Conservation (phyloP, 1,284 basidiomycete genomes). For the Malassezia pachydermatis region DNA sequence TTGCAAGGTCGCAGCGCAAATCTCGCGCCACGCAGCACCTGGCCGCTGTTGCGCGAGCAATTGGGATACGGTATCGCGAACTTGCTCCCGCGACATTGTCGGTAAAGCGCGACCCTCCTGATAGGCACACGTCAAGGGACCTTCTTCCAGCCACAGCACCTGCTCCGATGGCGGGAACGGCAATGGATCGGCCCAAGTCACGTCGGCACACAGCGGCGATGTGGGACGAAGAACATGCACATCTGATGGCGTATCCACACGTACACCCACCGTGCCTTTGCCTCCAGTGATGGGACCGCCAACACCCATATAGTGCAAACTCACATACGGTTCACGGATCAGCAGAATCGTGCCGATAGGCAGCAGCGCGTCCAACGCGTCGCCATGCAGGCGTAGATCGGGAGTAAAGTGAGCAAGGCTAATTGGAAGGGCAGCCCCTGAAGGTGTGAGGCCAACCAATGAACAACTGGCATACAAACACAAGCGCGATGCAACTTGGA, state of each 20-base stretch:
- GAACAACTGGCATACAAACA: conserved; percentile 34
- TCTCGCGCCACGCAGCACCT: conserved; percentile 18
- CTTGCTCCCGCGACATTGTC: neutral
- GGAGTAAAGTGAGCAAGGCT: conserved; percentile 40
- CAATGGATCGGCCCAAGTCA: conserved; percentile 19
- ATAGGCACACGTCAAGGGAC: conserved; percentile 19
- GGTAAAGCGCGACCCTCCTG: neutral
- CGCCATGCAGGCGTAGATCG: conserved; percentile 23
- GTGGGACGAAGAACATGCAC: conserved; percentile 26
- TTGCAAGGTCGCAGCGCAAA: conserved; percentile 6
- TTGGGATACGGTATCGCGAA: neutral
- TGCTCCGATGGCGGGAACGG: conserved; percentile 1
- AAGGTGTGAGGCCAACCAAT: conserved; percentile 30
- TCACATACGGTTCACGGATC: conserved; percentile 42
- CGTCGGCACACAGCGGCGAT: conserved; percentile 10
- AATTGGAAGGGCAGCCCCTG: conserved; percentile 29
- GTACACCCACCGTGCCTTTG: conserved; percentile 31
- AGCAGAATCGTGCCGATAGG: conserved; percentile 35
- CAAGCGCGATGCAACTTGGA: conserved; percentile 30
- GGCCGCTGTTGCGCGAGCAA: conserved; percentile 8
- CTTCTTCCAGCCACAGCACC: conserved; percentile 25
- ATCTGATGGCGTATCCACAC: conserved; percentile 44
- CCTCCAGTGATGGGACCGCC: conserved; percentile 34
- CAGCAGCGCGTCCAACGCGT: conserved; percentile 23
- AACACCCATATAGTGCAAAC: conserved; percentile 30